Conservation (phyloP, 192 early-diverging fungal species). For the Powellomyces hirtus region DNA sequence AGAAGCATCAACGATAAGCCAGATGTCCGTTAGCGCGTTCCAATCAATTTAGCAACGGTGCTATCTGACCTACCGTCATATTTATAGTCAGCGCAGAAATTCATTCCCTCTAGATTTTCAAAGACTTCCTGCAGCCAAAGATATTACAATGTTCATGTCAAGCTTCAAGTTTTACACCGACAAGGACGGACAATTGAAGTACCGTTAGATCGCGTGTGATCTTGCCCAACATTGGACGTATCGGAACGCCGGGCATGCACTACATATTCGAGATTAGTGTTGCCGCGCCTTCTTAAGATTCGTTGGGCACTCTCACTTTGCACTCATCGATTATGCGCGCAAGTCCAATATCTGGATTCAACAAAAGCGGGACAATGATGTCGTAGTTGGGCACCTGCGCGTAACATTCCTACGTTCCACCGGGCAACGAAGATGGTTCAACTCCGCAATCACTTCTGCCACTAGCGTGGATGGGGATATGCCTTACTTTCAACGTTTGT, state of each 20-base stretch:
- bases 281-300: neutral
- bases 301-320: too few relatives aligned
- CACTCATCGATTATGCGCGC: neutral
- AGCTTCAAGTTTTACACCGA: too few relatives aligned
- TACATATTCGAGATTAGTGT: too few relatives aligned
- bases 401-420: conserved; percentile 23
- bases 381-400: conserved; percentile 28
- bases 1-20: too few relatives aligned
- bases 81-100: conserved; percentile 26
- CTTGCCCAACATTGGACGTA: conserved; percentile 29
- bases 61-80: conserved; percentile 19
- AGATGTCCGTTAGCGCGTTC: too few relatives aligned
- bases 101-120: conserved; percentile 16
- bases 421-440: neutral
- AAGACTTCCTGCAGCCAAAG: conserved; percentile 22
- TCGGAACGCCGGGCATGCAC: conserved; percentile 18
- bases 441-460: neutral
- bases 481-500: conserved; percentile 19
- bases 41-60: too few relatives aligned
- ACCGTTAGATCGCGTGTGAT: conserved; percentile 26
- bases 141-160: too few relatives aligned
- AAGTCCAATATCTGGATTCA: conserved; percentile 17
- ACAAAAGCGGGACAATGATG: conserved; percentile 9
- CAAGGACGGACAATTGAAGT: too few relatives aligned
- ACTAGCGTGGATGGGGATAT: too few relatives aligned